These are phyloP conservation scores for Cladosporium sp. DNA, from an alignment of 2,329 filamentous ascomycete species.

Conservation along the genomic window DNA sequence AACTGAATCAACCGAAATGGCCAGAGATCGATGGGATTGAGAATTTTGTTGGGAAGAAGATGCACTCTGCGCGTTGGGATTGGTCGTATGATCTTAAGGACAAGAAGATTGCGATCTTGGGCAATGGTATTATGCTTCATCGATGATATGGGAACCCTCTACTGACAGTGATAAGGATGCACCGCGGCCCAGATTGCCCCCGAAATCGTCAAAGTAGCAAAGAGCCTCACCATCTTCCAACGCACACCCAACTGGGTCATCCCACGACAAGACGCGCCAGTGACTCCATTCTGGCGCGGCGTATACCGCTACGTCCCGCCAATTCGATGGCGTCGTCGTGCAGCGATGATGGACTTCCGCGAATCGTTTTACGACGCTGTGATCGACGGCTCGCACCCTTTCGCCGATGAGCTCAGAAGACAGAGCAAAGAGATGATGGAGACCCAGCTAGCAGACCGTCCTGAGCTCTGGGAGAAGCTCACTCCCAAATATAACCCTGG, in stretches of 20 bases:
- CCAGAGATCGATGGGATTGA: constrained; percentile 52
- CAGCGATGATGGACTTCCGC: constrained; percentile 56
- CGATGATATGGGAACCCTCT: too few relatives aligned
- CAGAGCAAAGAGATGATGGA: constrained; percentile 44
- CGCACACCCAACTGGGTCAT: constrained; percentile 61
- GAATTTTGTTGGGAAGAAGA: constrained; percentile 53
- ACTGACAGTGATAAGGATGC: constrained; percentile 41
- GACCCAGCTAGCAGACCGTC: constrained; percentile 48
- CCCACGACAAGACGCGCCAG: constrained; percentile 51
- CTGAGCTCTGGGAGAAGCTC: constrained; percentile 55
- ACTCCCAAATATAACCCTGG: constrained; percentile 56
- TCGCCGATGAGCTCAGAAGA: constrained; percentile 44
- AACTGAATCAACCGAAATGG: constrained; percentile 56
- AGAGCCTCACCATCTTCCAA: constrained; percentile 56
- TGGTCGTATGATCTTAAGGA: constrained; percentile 57
- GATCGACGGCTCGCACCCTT: constrained; percentile 42
- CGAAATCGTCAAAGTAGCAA: constrained; percentile 53
- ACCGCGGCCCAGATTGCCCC: constrained; percentile 61
- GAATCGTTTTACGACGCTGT: constrained; percentile 51
- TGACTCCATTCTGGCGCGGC: constrained; percentile 45
- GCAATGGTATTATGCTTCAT: constrained; percentile 48
- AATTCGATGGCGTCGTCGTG: constrained; percentile 52
- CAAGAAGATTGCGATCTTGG: constrained; percentile 60
- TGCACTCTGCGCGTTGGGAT: constrained; percentile 62
- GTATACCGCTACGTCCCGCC: constrained; percentile 54